Conservation (phyloP, 805 yeast genomes). For the Kurtzmaniella cleridarum region DNA sequence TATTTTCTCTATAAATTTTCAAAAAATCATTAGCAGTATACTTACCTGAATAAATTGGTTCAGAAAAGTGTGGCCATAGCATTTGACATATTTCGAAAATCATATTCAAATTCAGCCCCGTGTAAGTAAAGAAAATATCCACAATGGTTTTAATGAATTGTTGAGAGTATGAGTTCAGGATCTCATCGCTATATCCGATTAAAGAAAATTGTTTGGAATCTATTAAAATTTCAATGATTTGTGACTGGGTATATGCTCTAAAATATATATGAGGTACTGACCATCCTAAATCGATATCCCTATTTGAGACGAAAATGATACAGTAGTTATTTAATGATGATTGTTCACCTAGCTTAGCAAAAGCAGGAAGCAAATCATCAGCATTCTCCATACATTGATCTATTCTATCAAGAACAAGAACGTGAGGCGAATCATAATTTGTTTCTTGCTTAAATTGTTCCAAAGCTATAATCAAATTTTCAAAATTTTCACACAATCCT, state of each 20-base stretch:
- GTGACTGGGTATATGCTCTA: conserved; percentile 28
- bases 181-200: conserved; percentile 8
- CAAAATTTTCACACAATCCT: conserved; percentile 35
- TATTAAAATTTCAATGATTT: conserved; percentile 31
- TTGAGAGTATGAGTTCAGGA: conserved; percentile 28
- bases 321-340: conserved; percentile 24
- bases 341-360: conserved; percentile 41
- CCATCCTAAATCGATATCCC: conserved; percentile 33
- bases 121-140: conserved; percentile 39
- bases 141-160: conserved; percentile 40
- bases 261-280: conserved; percentile 39
- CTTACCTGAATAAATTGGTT: conserved; percentile 18
- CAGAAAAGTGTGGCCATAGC: conserved; percentile 30
- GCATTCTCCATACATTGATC: conserved; percentile 43
- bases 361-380: conserved; percentile 34
- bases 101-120: conserved; percentile 39
- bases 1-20: conserved; percentile 27
- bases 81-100: conserved; percentile 24
- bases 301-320: conserved; percentile 36
- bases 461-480: conserved; percentile 35
- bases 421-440: conserved; percentile 28
- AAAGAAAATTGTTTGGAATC: conserved; percentile 11
- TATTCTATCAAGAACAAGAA: conserved; percentile 43
- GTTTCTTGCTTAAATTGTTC: conserved; percentile 32
- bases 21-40: conserved; percentile 24